Evolutionary conservation across 208 protist species (phyloP), one percentile per base, ranked within the genome.

Genomic region (Porcisia hertigi): DNA sequence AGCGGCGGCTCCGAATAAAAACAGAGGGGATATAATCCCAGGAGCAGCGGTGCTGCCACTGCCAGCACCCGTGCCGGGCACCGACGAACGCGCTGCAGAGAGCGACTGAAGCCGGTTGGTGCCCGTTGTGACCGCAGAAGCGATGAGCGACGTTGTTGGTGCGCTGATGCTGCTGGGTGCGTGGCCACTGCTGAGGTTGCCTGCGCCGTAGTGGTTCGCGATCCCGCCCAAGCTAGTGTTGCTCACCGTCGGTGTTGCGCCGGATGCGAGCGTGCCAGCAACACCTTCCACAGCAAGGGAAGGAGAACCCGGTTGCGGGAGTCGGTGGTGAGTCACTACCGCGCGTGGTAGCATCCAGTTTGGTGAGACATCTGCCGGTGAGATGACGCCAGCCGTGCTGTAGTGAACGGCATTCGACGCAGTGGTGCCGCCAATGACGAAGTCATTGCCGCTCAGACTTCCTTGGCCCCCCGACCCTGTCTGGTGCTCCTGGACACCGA

Each of bases 191-290:
- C 66, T 18, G 30, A 58, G 1, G 25, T 47, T 58, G 45, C 41
- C 58, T 16, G 45, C 30, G 58, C 39, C 39, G 72, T 55, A 66
- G 58, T 55, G 59, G 34, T 45, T 8, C 53, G 36, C 55, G 7
- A 53, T 6, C 53, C 57, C 70, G 69, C 69, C 36, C 25, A 72
- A 72, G 69, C 36, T 62, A 34, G 18, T 59, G 69, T 58, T 62
- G 69, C 52, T 45, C 18, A 47, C 36, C 1, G 25, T 23, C 53
- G 53, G 45, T n/a, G 69, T 72, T 49, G 34, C 23, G 39, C 47
- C 47, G 36, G 41, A 25, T 30, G 63, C 47, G 9, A 1, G 36
- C 43, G 0, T 63, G n/a, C 62, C 62, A 49, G 34, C 34, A 30
- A 49, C 66, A 57, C 47, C 49, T 12, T 25, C 20, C 20, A 25